Evolutionary conservation across 257 asterid species (phyloP).

Genomic region (Plantago major): DNA sequence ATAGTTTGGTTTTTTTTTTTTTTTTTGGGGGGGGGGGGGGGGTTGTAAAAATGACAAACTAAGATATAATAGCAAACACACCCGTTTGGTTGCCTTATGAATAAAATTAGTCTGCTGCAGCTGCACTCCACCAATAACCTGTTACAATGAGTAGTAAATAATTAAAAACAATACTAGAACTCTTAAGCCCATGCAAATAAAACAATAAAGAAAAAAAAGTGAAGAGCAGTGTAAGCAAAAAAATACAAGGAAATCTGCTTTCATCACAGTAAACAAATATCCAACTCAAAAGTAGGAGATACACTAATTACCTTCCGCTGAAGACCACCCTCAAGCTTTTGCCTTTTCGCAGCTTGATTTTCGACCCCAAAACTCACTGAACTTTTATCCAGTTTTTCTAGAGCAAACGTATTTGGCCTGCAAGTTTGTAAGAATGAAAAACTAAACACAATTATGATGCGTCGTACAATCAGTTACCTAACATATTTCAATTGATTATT

Average conservation of each 20-base stretch:
- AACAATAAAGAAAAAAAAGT: background rate
- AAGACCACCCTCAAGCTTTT: slow-evolving; percentile 93
- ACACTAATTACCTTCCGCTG: slow-evolving; percentile 49
- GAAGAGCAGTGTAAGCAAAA: background rate
- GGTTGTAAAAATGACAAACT: background rate
- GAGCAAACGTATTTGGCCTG: slow-evolving; percentile 44
- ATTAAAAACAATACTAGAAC: background rate
- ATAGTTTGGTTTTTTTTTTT: background rate
- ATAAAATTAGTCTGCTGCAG: slow-evolving; percentile 58
- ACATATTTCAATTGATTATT: background rate
- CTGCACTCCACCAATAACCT: slow-evolving; percentile 65
- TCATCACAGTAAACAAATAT: too few species aligned
- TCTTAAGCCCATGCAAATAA: background rate
- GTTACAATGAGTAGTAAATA: slow-evolving; percentile 20
- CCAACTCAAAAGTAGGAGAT: too few species aligned
- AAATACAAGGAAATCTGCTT: background rate
- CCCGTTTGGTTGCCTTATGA: slow-evolving; percentile 79
- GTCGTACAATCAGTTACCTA: background rate
- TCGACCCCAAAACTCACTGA: slow-evolving; percentile 41
- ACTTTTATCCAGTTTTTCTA: slow-evolving; percentile 46
- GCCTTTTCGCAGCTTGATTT: slow-evolving; percentile 94
- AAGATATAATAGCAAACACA: slow-evolving; percentile 25
- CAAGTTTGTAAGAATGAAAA: slow-evolving; percentile 25
- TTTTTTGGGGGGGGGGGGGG: too few species aligned
- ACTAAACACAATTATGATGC: background rate